Conservation (phyloP, 2,329 filamentous ascomycete genomes). For the Zarea fungicola region DNA sequence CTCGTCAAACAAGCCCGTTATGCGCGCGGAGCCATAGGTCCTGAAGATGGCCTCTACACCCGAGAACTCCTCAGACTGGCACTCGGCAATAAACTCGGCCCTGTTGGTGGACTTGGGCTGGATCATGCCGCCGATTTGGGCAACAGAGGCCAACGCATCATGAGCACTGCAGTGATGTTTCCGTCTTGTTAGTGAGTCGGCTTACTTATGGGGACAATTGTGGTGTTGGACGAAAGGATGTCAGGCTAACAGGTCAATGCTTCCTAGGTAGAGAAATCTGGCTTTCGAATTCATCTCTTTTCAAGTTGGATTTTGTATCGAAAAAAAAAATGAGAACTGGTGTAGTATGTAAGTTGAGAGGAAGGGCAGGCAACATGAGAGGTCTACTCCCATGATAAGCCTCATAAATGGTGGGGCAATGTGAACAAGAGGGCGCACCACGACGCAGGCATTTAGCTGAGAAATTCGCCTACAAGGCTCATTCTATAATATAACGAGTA, state of each 20-base stretch:
- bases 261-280: constrained; percentile 36
- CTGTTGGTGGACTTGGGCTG: constrained; percentile 56
- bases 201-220: too few relatives aligned
- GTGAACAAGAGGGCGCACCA: constrained; percentile 10
- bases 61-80: constrained; percentile 58
- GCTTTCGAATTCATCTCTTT: constrained; percentile 20
- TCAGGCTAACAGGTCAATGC: constrained; percentile 33
- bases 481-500: too few relatives aligned
- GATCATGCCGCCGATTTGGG: constrained; percentile 59
- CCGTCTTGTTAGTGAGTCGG: constrained; percentile 4
- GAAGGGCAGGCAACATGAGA: too few relatives aligned
- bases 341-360: not conserved
- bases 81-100: constrained; percentile 64
- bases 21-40: constrained; percentile 58
- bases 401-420: constrained; percentile 6
- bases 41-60: constrained; percentile 62
- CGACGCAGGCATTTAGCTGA: not conserved
- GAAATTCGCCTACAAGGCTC: too few relatives aligned
- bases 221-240: not conserved
- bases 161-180: constrained; percentile 50
- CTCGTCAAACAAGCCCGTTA: constrained; percentile 66
- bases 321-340: not conserved
- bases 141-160: constrained; percentile 57
- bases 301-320: too few relatives aligned
- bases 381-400: too few relatives aligned